Conservation (phyloP, 192 early-diverging fungal genomes). For the Fimicolochytrium jonesii region DNA sequence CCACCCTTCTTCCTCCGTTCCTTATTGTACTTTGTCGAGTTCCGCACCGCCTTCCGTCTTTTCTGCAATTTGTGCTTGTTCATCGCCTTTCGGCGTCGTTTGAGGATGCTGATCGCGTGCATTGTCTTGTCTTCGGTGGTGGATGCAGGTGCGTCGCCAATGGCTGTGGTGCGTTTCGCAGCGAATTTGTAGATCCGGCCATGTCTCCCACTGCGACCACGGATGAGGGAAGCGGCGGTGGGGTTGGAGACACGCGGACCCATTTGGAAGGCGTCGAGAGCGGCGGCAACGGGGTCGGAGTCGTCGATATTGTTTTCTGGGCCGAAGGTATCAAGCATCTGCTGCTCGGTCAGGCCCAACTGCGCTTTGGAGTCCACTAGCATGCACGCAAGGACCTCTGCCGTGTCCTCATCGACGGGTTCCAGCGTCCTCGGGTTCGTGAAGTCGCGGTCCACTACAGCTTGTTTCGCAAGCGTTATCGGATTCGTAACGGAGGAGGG, state of each 20-base stretch:
- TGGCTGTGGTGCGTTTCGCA: not conserved
- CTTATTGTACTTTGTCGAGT: constrained; percentile 42
- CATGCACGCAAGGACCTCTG: constrained; percentile 8
- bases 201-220: not conserved
- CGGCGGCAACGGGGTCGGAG: not conserved
- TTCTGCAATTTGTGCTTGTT: constrained; percentile 97
- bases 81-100: constrained; percentile 88
- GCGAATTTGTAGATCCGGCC: not conserved
- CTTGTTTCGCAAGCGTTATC: not conserved
- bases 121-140: constrained; percentile 9
- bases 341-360: constrained; percentile 5
- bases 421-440: not conserved
- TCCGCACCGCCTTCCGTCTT: constrained; percentile 42
- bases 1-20: constrained; percentile 38
- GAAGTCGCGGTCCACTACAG: not conserved
- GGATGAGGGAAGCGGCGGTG: not conserved
- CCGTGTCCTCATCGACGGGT: not conserved
- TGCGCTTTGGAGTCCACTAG: not conserved
- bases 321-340: constrained; percentile 6
- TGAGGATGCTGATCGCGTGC: constrained; percentile 71
- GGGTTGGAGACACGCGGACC: not conserved
- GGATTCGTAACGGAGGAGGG: not conserved
- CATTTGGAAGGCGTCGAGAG: not conserved
- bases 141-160: not conserved
- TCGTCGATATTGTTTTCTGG: not conserved